Evolutionary conservation across 2,329 filamentous ascomycete species (phyloP).

Genomic region (Aureobasidium pullulans): DNA sequence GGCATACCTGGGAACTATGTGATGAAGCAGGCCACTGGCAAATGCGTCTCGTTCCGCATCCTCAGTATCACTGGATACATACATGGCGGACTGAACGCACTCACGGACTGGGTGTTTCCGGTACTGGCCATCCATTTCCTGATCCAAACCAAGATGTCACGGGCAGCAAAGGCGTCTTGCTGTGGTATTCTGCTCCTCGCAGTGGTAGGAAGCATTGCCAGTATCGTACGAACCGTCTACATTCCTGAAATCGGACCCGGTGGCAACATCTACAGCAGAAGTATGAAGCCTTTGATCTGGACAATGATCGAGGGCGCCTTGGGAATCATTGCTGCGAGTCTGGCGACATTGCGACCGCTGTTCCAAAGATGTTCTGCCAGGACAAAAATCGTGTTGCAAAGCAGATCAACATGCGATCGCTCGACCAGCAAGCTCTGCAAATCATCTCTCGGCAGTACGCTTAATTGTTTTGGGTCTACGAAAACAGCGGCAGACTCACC

Average conservation of each 20-base stretch:
- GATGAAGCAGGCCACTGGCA: not conserved
- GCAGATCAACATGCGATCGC: not conserved
- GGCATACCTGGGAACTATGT: constrained; percentile 18
- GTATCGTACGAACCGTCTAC: constrained; percentile 20
- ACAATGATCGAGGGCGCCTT: constrained; percentile 27
- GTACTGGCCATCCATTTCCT: constrained; percentile 34
- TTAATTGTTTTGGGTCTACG: not conserved
- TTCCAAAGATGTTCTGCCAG: constrained; percentile 19
- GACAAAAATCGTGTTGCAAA: not conserved
- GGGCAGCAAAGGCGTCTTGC: constrained; percentile 34
- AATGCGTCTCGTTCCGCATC: constrained; percentile 1
- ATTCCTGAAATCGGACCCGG: constrained; percentile 17
- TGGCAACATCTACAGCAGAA: constrained; percentile 19
- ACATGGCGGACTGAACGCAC: constrained; percentile 26
- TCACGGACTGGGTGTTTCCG: constrained; percentile 30
- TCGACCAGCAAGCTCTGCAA: not conserved
- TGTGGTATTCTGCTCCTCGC: constrained; percentile 33
- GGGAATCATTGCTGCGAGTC: constrained; percentile 26
- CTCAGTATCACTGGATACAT: not conserved
- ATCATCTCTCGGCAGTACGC: not conserved
- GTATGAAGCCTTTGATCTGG: constrained; percentile 18
- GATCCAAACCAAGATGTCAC: constrained; percentile 33
- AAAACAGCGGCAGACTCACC: not conserved
- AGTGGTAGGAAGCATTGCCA: constrained; percentile 20
- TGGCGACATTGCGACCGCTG: constrained; percentile 27